These are phyloP conservation scores for Candida gigantensis DNA, from an alignment of 1,139 yeast species.

Conservation along the genomic window DNA sequence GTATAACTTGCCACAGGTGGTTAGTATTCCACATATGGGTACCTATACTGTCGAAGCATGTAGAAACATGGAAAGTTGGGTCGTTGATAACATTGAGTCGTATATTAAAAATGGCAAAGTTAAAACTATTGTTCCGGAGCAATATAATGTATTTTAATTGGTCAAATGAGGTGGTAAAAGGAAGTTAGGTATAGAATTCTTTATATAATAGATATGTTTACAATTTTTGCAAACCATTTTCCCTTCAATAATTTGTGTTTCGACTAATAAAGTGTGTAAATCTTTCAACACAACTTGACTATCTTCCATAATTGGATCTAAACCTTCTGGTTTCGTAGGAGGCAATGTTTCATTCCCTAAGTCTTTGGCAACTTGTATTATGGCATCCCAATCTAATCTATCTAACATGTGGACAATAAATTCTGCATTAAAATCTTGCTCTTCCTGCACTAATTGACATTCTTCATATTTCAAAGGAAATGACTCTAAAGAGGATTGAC, in stretches of 20 bases:
- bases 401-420: constrained; percentile 77
- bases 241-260: constrained; percentile 85
- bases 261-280: constrained; percentile 75
- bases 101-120: constrained; percentile 61
- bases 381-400: constrained; percentile 86
- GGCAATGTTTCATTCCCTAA: constrained; percentile 72
- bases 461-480: constrained; percentile 80
- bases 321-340: constrained; percentile 60
- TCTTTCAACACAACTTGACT: constrained; percentile 66
- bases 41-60: constrained; percentile 66
- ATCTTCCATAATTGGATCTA: constrained; percentile 57
- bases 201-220: constrained; percentile 83
- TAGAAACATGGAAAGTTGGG: constrained; percentile 57
- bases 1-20: constrained; percentile 54
- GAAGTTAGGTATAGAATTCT: constrained; percentile 92
- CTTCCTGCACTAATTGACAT: constrained; percentile 73
- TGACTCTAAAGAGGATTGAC: constrained; percentile 72
- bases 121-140: constrained; percentile 67
- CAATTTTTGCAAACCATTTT: constrained; percentile 87
- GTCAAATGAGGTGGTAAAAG: constrained; percentile 86
- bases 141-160: constrained; percentile 19
- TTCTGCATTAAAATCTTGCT: constrained; percentile 81
- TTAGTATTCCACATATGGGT: constrained; percentile 81
- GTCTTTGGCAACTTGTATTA: constrained; percentile 73
- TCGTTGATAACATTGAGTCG: constrained; percentile 45